Evolutionary conservation across 2,329 filamentous ascomycete genomes (phyloP), one percentile per base, ranked within the genome.

Genomic region (Dactylella cylindrospora): DNA sequence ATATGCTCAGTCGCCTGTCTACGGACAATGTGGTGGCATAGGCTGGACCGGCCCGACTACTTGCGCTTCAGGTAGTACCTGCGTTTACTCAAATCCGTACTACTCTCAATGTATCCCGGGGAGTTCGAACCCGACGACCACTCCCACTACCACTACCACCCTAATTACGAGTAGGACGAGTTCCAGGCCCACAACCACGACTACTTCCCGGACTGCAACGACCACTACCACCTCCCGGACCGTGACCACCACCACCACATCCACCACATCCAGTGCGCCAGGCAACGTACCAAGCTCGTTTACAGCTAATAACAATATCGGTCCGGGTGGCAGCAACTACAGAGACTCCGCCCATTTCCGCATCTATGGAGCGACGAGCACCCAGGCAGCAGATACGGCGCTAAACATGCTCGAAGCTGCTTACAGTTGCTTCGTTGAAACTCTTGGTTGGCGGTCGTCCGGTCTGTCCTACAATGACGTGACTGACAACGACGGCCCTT

Each of bases 331-430:
- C 2, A 68, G 60, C 7, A 67, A 25, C 3, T 73, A 66, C 65
- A 71, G 70, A 31, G 72, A 73, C 65, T 73, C 71, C 3, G 69
- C 72, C 2, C 74, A 76, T 59, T 76, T 76, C 68, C 73, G 74
- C 25, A 67, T 75, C 19, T 75, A 74, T 52, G 69, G 69, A 26
- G 68, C 69, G 1, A 67, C 65, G 5, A 67, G 65, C 25, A 67
- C 70, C 22, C 68, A 67, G 13, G 66, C 70, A n/a, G 69, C 72
- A 22, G 68, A 68, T 26, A 38, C 50, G 1, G 66, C 73, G 1
- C 69, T 78, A 2, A 66, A 70, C 19, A 74, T 74, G 67, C 72
- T 79, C 5, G 77, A 79, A 68, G 75, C 73, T 2, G 75, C 76
- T 1, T 76, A 75, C 49, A 54, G 50, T n/a, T 76, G 74, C 66